phyloP scores from a whole-genome alignment of 78 protist species.

The Dictyostelium capitatum region DNA sequence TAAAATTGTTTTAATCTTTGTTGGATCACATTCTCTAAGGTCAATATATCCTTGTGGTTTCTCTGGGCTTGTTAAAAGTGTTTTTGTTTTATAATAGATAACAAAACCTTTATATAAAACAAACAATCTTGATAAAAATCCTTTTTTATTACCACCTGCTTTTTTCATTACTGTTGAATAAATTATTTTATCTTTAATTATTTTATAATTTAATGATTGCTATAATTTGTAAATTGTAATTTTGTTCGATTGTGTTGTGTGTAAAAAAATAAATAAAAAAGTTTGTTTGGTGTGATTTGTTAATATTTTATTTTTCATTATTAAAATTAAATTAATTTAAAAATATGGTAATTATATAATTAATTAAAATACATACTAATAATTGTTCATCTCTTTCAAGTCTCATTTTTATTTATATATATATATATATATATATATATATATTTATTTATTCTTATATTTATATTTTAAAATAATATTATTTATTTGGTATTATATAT shows the following conservation, averaged over 20 bases:
- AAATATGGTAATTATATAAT: not conserved
- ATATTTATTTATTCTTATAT: no score
- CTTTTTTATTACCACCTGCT: conserved; percentile 77
- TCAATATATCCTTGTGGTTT: conserved; percentile 79
- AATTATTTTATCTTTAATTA: conserved; percentile 44
- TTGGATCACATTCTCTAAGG: conserved; percentile 54
- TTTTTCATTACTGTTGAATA: conserved; percentile 61
- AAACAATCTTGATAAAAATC: conserved; percentile 64
- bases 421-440: no score
- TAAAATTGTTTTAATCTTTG: conserved; percentile 37
- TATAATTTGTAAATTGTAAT: not conserved
- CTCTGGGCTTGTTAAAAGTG: conserved; percentile 31
- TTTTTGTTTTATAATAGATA: conserved; percentile 48
- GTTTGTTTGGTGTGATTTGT: no score
- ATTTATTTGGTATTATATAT: no score
- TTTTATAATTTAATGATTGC: not conserved
- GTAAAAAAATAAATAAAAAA: not conserved
- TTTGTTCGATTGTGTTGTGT: no score
- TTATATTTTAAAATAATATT: no score
- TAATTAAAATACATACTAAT: not conserved
- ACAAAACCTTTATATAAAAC: conserved; percentile 54
- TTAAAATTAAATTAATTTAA: no score
- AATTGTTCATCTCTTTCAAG: conserved; percentile 22
- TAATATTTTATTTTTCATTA: not conserved
- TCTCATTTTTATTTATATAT: conserved; percentile 4